phyloP scores from a whole-genome alignment of 495 filamentous ascomycete genomes.

The Monascus purpureus region DNA sequence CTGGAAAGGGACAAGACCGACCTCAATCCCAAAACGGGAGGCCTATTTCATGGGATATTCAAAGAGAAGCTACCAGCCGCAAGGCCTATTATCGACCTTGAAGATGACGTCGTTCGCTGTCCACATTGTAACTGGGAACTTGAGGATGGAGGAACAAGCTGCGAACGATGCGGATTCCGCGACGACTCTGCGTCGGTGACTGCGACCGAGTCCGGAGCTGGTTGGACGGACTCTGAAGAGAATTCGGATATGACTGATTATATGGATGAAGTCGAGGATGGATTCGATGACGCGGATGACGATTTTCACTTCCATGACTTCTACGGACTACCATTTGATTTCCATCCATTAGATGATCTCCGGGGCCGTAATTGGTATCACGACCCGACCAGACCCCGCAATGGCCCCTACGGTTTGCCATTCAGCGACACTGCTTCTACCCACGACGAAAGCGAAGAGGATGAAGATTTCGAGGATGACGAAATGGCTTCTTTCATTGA shows the following conservation, averaged over 20 bases:
- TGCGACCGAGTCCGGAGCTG: constrained; percentile 9
- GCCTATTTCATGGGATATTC: constrained; percentile 55
- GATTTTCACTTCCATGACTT: constrained; percentile 10
- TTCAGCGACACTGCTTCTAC: neutral
- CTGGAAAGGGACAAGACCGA: constrained; percentile 43
- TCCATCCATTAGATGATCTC: constrained; percentile 4
- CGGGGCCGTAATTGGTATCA: constrained; percentile 1
- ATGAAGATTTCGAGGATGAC: constrained; percentile 12
- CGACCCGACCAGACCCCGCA: neutral
- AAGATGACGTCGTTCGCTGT: constrained; percentile 50
- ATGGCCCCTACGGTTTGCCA: neutral
- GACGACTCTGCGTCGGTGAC: constrained; percentile 25
- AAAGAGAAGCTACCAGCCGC: constrained; percentile 13
- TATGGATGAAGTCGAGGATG: constrained; percentile 25
- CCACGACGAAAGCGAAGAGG: constrained; percentile 15
- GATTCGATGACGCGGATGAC: constrained; percentile 16
- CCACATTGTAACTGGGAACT: constrained; percentile 54
- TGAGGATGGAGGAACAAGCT: constrained; percentile 34
- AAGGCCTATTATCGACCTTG: constrained; percentile 38
- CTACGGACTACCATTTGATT: constrained; percentile 4
- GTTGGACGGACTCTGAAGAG: constrained; percentile 16
- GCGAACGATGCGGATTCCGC: constrained; percentile 38
- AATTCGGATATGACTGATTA: constrained; percentile 21
- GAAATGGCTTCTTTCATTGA: constrained; percentile 7
- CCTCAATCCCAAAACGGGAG: constrained; percentile 32